Evolutionary conservation across 192 early-diverging fungal species (phyloP).

Genomic region (Coemansia sp.): DNA sequence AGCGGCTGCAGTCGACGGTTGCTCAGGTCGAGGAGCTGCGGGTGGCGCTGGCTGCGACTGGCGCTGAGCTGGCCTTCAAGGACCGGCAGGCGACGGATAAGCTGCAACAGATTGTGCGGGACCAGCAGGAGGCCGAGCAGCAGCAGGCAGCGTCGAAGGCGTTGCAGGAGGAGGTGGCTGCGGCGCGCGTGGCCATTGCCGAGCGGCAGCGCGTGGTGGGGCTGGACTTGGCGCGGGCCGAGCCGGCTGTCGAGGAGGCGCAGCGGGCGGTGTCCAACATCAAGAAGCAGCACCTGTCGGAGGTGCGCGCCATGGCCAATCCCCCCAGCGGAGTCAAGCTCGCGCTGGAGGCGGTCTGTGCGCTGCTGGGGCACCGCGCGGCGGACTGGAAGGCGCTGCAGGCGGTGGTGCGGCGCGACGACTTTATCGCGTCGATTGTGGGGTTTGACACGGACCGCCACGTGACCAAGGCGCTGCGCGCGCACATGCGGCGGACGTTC

Average conservation of each 20-base stretch:
- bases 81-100: slow-evolving; percentile 91
- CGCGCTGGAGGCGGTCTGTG: slow-evolving; percentile 97
- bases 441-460: slow-evolving; percentile 89
- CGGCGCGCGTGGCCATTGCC: slow-evolving; percentile 74
- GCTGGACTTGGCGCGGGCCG: slow-evolving; percentile 89
- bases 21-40: slow-evolving; percentile 93
- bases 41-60: slow-evolving; percentile 80
- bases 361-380: slow-evolving; percentile 80
- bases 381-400: slow-evolving; percentile 93
- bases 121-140: slow-evolving; percentile 91
- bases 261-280: slow-evolving; percentile 92
- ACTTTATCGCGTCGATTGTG: slow-evolving; percentile 97
- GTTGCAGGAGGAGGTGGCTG: slow-evolving; percentile 74
- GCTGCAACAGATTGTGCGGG: slow-evolving; percentile 90
- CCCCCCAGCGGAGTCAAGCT: slow-evolving; percentile 95
- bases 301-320: slow-evolving; percentile 95
- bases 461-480: slow-evolving; percentile 74
- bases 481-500: slow-evolving; percentile 77
- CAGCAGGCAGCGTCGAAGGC: slow-evolving; percentile 79
- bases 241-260: slow-evolving; percentile 95
- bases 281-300: slow-evolving; percentile 94
- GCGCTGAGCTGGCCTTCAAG: slow-evolving; percentile 83
- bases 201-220: slow-evolving; percentile 78
- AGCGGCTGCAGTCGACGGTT: slow-evolving; percentile 93
- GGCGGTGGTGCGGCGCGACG: slow-evolving; percentile 85